Base-by-base conservation (phyloP, 2,329 filamentous ascomycete genomes). In the Capronia americana region DNA sequence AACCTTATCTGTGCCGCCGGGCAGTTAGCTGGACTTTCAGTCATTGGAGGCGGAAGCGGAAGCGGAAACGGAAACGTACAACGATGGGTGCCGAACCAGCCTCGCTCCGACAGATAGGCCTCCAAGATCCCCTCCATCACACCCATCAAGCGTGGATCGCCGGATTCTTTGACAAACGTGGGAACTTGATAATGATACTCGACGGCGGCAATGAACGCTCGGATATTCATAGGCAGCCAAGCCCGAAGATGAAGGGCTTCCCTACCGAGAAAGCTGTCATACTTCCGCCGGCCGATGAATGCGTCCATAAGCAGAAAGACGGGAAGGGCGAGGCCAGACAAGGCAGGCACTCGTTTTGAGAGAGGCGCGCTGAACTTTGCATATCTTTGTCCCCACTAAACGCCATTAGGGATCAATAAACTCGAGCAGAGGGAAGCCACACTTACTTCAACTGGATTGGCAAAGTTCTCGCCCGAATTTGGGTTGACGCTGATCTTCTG, bases 241-340 rank as follows among this genome's bases (percentile, higher is more conserved):
- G 61, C 58, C 28, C 66, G 48, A n/a, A 65, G 66, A 44, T 68
- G 58, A 11, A 64, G 38, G 4, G 62, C 58, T 54, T 68, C 61
- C 41, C 50, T 61, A 3, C 58, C 58, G 4, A 68, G 55, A 34
- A 62, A 65, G 41, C 53, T 64, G 32, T 62, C 58, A 46, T 65
- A 64, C 12, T 55, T 59, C 10, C 38, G 62, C 24, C 62, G 44
- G 12, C 66, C 66, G 38, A 65, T 65, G 53, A 68, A 64, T 6
- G 66, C 66, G 30, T 68, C 61, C 66, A 68, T 65, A 11, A 68
- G 50, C 6, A 64, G 44, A 61, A 68, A 68, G 23, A 68, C 62
- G 11, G 66, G 66, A 17, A 68, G 50, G 3, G 64, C 64, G 10
- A 66, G 61, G 11, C 65, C 65, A 14, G 65, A 67, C 5, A 67